These are phyloP conservation scores for Leishmania martiniquensis DNA, from an alignment of 208 protist species.

Conservation along the genomic window DNA sequence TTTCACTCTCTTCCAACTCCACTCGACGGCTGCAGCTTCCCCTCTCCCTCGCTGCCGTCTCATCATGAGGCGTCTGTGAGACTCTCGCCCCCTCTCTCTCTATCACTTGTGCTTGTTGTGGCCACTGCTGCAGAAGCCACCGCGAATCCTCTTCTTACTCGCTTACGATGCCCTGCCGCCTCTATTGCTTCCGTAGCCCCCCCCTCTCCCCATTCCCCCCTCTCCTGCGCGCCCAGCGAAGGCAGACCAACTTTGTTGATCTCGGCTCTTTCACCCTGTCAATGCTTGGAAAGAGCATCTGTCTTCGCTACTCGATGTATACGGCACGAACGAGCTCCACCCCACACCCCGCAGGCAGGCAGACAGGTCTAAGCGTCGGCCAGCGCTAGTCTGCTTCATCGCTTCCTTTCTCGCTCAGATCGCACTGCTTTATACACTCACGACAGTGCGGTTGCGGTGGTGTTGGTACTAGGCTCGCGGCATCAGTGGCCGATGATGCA, in stretches of 20 bases:
- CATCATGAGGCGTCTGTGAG: not conserved
- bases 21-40: not conserved
- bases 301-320: not conserved
- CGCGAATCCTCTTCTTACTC: no score
- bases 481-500: not conserved
- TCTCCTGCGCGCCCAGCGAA: not conserved
- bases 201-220: not conserved
- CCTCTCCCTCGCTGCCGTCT: not conserved
- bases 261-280: not conserved
- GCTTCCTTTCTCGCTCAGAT: not conserved
- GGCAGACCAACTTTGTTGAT: no score
- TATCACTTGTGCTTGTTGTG: not conserved
- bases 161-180: no score
- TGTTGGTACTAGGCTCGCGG: not conserved
- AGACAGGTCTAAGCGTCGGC: not conserved
- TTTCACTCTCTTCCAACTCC: not conserved
- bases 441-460: not conserved
- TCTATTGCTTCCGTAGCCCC: no score
- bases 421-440: not conserved
- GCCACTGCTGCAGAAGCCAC: no score
- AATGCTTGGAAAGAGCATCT: not conserved
- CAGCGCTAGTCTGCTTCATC: not conserved
- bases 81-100: not conserved
- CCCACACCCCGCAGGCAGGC: not conserved
- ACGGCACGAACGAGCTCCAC: not conserved